Percentiles rank a stretch among this genome's conserved stretches.
phyloP scores from a whole-genome alignment of 1,139 yeast genomes.

The Pichia sp. region DNA sequence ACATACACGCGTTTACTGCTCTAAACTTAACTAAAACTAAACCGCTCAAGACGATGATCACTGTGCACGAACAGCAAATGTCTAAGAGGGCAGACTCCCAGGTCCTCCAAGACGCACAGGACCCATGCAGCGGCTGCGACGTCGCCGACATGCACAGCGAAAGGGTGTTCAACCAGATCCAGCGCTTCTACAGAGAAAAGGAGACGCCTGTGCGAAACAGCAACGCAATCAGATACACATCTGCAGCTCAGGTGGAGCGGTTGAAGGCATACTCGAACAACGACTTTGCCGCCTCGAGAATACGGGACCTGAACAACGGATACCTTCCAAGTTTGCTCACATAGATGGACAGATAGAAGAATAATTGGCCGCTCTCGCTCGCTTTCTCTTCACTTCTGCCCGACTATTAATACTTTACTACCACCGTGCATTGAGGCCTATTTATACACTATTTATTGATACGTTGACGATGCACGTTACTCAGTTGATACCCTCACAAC shows the following conservation, averaged over 20 bases:
- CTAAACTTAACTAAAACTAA: no score
- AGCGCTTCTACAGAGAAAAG: background rate
- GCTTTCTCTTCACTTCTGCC: no score
- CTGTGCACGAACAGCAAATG: no score
- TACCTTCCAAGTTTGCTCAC: background rate
- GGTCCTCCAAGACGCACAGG: background rate
- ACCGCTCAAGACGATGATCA: no score
- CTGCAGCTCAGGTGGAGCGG: slow-evolving; percentile 14
- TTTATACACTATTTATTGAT: no score
- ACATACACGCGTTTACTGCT: no score
- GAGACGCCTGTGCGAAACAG: background rate
- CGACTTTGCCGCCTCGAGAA: background rate
- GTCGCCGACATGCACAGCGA: background rate
- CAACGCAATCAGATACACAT: slow-evolving; percentile 2
- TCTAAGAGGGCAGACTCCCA: background rate
- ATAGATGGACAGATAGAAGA: background rate
- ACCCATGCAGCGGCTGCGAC: background rate
- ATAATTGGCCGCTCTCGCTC: no score
- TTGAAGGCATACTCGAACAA: slow-evolving; percentile 9
- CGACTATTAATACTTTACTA: background rate
- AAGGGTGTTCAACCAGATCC: background rate
- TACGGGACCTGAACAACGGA: background rate
- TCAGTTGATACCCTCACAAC: no score
- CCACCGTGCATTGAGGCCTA: background rate
- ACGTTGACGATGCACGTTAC: no score